These are phyloP conservation scores for Plasmopara halstedii DNA, from an alignment of 352 stramenopile species.

Conservation along the genomic window DNA sequence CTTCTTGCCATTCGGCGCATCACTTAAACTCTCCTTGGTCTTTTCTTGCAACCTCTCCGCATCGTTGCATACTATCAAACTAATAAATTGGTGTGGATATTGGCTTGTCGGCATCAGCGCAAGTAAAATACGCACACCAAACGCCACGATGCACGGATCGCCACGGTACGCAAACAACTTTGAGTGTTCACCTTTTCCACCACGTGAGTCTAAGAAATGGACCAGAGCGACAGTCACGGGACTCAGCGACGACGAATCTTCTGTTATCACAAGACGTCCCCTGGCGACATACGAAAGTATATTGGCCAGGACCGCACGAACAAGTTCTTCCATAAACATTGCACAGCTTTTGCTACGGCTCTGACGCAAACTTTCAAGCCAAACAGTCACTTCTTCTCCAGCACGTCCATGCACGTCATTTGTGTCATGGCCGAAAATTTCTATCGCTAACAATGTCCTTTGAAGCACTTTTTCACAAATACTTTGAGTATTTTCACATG, in stretches of 20 bases:
- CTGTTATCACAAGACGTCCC: slow-evolving; percentile 10
- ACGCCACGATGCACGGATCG: slow-evolving; percentile 24
- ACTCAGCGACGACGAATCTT: slow-evolving; percentile 19
- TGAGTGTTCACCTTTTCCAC: neutral
- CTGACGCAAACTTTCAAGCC: slow-evolving; percentile 49
- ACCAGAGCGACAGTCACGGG: slow-evolving; percentile 45
- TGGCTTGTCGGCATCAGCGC: slow-evolving; percentile 26
- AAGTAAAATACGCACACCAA: slow-evolving; percentile 36
- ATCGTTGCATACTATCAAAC: slow-evolving; percentile 30
- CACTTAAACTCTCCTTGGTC: slow-evolving; percentile 1
- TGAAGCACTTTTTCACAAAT: slow-evolving; percentile 43
- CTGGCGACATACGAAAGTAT: slow-evolving; percentile 40
- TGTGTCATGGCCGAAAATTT: slow-evolving; percentile 41
- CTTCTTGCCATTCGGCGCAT: slow-evolving; percentile 14
- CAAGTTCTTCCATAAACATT: slow-evolving; percentile 37
- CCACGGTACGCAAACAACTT: slow-evolving; percentile 16
- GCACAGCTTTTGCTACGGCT: slow-evolving; percentile 27
- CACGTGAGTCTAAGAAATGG: slow-evolving; percentile 28
- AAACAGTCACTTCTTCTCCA: slow-evolving; percentile 51
- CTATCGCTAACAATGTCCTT: slow-evolving; percentile 43
- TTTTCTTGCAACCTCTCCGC: slow-evolving; percentile 5
- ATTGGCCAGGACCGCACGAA: slow-evolving; percentile 35
- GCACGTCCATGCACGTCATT: slow-evolving; percentile 12
- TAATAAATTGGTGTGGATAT: slow-evolving; percentile 28
- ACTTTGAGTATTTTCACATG: slow-evolving; percentile 27